Evolutionary conservation across 371 early-diverging fungal species (phyloP).

Genomic region (Gilbertella persicaria): DNA sequence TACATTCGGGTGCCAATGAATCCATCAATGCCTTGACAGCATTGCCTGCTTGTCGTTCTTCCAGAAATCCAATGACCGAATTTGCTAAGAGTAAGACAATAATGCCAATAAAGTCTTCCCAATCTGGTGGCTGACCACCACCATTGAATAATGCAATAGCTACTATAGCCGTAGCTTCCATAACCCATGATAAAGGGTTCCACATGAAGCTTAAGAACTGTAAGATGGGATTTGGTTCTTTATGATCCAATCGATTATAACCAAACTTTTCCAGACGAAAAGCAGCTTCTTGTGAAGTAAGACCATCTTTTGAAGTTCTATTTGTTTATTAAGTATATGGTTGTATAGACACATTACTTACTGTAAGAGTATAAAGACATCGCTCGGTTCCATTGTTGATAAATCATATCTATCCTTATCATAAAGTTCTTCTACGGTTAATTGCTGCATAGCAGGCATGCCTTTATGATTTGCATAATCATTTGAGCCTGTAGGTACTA

Average conservation of each 20-base stretch:
- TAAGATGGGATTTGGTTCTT: conserved; percentile 78
- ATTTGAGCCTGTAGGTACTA: neutral
- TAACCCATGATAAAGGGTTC: conserved; percentile 81
- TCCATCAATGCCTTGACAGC: conserved; percentile 96
- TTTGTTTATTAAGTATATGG: no score
- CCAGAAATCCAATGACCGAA: conserved; percentile 95
- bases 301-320: conserved; percentile 61
- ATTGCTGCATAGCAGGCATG: conserved; percentile 36
- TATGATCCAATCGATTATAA: conserved; percentile 69
- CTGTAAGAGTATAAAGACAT: conserved; percentile 67
- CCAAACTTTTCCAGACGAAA: conserved; percentile 72
- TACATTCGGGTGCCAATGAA: conserved; percentile 95
- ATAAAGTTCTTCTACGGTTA: conserved; percentile 71
- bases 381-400: conserved; percentile 69
- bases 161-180: conserved; percentile 78
- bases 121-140: conserved; percentile 70
- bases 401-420: conserved; percentile 79
- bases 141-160: conserved; percentile 75
- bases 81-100: conserved; percentile 86
- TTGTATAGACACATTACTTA: no score
- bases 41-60: conserved; percentile 95
- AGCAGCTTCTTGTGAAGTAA: conserved; percentile 66
- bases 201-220: conserved; percentile 90
- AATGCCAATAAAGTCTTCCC: conserved; percentile 87
- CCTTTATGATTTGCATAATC: neutral